phyloP scores from a whole-genome alignment of 306 rosid species.

The Mimosa bimucronata region DNA sequence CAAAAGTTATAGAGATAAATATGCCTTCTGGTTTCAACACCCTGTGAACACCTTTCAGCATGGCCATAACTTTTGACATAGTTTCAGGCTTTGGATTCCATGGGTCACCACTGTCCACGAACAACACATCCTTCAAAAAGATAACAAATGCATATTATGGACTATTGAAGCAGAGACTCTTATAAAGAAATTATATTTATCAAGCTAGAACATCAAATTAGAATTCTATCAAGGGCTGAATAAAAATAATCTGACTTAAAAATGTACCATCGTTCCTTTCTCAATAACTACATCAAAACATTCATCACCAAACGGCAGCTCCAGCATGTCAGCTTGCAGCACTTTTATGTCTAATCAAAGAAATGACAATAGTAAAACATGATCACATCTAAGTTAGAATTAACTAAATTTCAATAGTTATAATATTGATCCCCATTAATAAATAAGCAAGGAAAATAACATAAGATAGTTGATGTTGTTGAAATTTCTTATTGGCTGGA shows the following conservation, averaged over 20 bases:
- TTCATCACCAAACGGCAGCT: constrained; percentile 79
- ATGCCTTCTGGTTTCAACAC: constrained; percentile 75
- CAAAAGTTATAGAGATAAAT: constrained; percentile 87
- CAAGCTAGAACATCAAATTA: constrained; percentile 28
- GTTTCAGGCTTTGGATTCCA: constrained; percentile 87
- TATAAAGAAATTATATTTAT: constrained; percentile 11
- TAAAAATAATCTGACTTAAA: constrained; percentile 29
- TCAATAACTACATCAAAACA: constrained; percentile 89
- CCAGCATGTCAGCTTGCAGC: constrained; percentile 95
- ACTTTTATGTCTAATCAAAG: constrained; percentile 76
- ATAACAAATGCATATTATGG: constrained; percentile 25
- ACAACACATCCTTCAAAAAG: constrained; percentile 85
- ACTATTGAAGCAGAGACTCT: constrained; percentile 6
- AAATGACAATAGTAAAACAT: constrained; percentile 28
- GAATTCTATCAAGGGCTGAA: constrained; percentile 30
- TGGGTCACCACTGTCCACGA: constrained; percentile 92
- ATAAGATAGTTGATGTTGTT: constrained; percentile 4
- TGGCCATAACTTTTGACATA: constrained; percentile 75
- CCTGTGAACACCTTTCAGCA: constrained; percentile 79
- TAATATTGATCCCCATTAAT: background rate
- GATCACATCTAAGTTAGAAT: constrained; percentile 1
- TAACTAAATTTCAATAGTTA: background rate
- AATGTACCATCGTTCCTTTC: constrained; percentile 93
- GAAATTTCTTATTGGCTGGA: background rate
- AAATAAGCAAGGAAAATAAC: constrained; percentile 16